Evolutionary conservation across 73 alveolate species (phyloP).

Genomic region (Paramecium bursaria): DNA sequence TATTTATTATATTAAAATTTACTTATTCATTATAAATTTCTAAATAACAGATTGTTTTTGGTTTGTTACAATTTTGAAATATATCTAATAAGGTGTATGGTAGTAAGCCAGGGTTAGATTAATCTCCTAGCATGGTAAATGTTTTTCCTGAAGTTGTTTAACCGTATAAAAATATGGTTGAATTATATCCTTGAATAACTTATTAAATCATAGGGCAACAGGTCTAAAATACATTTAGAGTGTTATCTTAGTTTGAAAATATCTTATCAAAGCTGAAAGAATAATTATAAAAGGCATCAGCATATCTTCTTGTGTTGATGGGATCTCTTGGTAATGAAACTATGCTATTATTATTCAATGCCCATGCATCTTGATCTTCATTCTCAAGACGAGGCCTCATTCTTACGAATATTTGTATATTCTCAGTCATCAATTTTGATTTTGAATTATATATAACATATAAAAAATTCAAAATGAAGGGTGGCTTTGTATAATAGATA

Average conservation of each 20-base stretch:
- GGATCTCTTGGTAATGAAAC: conserved; percentile 43
- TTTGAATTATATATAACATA: no score
- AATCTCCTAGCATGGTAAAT: conserved; percentile 83
- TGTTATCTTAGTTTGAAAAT: conserved; percentile 62
- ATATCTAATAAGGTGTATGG: conserved; percentile 79
- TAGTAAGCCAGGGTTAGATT: conserved; percentile 77
- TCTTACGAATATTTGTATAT: conserved; percentile 94
- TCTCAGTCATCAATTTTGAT: conserved; percentile 52
- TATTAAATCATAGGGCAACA: conserved; percentile 70
- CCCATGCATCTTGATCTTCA: conserved; percentile 98
- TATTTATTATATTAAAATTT: neutral
- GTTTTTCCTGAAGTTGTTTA: conserved; percentile 91
- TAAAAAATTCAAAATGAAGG: no score
- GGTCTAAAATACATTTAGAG: conserved; percentile 69
- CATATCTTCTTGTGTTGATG: conserved; percentile 57
- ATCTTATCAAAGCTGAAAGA: conserved; percentile 72
- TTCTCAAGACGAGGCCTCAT: conserved; percentile 95
- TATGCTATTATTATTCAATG: conserved; percentile 80
- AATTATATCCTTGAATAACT: conserved; percentile 80
- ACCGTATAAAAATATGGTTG: conserved; percentile 86
- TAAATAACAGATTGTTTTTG: conserved; percentile 74
- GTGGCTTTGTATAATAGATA: conserved; percentile 24
- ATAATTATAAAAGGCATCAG: conserved; percentile 64
- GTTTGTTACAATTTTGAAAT: conserved; percentile 69
- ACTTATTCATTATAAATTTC: conserved; percentile 84